Base-by-base conservation (phyloP, 805 yeast genomes). In the Suhomyces xylopsoci region DNA sequence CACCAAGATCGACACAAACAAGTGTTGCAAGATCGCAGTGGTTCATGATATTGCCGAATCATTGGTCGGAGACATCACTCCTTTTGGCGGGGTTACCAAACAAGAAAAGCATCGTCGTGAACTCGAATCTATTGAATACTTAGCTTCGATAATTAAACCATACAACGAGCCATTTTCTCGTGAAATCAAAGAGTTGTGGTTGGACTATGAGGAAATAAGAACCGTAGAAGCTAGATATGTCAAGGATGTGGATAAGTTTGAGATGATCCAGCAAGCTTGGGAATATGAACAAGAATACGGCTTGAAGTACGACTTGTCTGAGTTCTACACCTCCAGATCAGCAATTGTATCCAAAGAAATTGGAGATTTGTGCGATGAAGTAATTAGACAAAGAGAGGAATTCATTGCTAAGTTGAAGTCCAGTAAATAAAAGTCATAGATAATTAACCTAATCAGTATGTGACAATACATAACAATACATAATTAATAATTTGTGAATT, bases 41-140 rank as follows among this genome's bases (percentile, higher is more conserved):
- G 84, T 91, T 30, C 99, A 93, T 74, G 99, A 93, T 68, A 88
- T 93, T 62, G 97, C 98, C 9, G 99, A 93, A 75, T 69, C 92
- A 3, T 73, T 93, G 26, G 98, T 93, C 12, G 99, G 99, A 30
- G 99, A 93, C 67, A 89, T 93, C 48, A 91, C 96, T 1, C 99
- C 61, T 69, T 81, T 67, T 88, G 91, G 71, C 64, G 80, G 54
- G 0, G 81, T 92, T 28, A 74, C 83, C 46, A 90, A 91, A 66
- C 75, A 71, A 14, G 98, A 93, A 66, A 93, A 93, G 68, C 94
- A 88, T 67, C 78, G 87, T 53, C 77, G 97, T 52, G 98, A 93
- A 64, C 78, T 76, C 38, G 83, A 70, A 24, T 83, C 97, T 1
- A 88, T 93, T 59, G 63, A 79, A 41, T 91, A 85, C 64, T 65